Base-by-base conservation (phyloP, 2,329 filamentous ascomycete genomes). In the Chaetomiaceae sp. region DNA sequence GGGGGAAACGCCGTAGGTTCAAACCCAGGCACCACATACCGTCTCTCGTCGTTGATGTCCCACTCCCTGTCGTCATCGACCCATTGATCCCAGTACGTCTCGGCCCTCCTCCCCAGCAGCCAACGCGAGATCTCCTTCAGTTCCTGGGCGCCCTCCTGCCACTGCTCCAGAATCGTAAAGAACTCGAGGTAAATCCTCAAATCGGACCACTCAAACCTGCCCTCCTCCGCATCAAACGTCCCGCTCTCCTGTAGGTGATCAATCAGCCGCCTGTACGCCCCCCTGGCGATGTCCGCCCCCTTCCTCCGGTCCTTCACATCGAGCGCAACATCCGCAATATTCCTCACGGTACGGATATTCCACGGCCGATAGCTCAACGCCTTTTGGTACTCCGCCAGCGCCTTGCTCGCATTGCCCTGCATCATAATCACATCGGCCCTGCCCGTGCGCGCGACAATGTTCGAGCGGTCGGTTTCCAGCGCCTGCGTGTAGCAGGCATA, bases 151-250 rank as follows among this genome's bases (percentile, higher is more conserved):
- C 87, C 90, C 58, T 85, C 77, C 5, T 75, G 69, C 62, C 85
- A 86, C 49, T 81, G 76, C 33, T 79, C 77, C 9, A 82, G 70
- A 43, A 84, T 81, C 25, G 84, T 81, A 56, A 91, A 84, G 16
- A 97, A 77, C 63, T 96, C 90, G 34, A 90, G 79, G 60, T 94
- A 96, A 49, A 91, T 86, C 56, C 90, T 87, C 37, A 95, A 75
- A 66, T 97, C 87, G 48, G 86, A 84, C 92, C 92, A 99, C 29
- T 75, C 75, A 48, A 78, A 74, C 5, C 69, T 66, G 11, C 64
- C 66, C 33, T 68, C 67, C 48, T 66, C 67, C 37, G 67, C 67
- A 43, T 70, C 64, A 2, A 66, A 54, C 8, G 65, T 59, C 4
- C 65, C 63, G n/a, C 66, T 60, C 4, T 62, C 57, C 41, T 66